Evolutionary conservation across 2,329 filamentous ascomycete genomes (phyloP).

Genomic region (Bimuria novae-zelandiae): DNA sequence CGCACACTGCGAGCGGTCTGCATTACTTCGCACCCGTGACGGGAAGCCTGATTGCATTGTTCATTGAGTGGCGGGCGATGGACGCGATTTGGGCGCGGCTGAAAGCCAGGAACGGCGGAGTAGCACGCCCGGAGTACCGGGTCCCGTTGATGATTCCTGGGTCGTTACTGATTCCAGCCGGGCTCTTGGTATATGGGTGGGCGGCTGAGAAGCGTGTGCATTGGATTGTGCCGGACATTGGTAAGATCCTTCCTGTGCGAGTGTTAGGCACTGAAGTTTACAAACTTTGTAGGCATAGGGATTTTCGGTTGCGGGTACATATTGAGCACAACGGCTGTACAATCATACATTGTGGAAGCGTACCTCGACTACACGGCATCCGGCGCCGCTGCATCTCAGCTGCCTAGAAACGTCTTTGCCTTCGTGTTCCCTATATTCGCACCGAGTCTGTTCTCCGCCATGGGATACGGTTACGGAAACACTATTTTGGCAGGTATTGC

Average conservation of each 20-base stretch:
- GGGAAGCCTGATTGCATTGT: conserved; percentile 56
- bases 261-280: not conserved
- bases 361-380: conserved; percentile 64
- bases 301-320: conserved; percentile 50
- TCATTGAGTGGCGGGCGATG: conserved; percentile 49
- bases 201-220: conserved; percentile 56
- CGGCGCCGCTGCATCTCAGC: conserved; percentile 54
- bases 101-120: conserved; percentile 16
- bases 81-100: conserved; percentile 49
- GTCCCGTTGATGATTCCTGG: conserved; percentile 28
- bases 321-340: conserved; percentile 45
- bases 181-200: conserved; percentile 56
- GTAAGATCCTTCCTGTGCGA: conserved; percentile 21
- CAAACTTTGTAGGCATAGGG: conserved; percentile 29
- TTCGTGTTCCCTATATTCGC: conserved; percentile 46
- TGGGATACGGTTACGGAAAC: conserved; percentile 44
- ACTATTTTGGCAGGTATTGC: conserved; percentile 29
- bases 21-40: conserved; percentile 57
- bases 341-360: conserved; percentile 65
- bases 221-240: conserved; percentile 59
- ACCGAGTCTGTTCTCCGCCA: conserved; percentile 33
- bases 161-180: conserved; percentile 33
- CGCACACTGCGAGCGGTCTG: conserved; percentile 17
- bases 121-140: conserved; percentile 23
- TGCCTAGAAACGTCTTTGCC: conserved; percentile 23